Evolutionary conservation across 805 yeast species (phyloP).

Genomic region (Clavispora fructus): DNA sequence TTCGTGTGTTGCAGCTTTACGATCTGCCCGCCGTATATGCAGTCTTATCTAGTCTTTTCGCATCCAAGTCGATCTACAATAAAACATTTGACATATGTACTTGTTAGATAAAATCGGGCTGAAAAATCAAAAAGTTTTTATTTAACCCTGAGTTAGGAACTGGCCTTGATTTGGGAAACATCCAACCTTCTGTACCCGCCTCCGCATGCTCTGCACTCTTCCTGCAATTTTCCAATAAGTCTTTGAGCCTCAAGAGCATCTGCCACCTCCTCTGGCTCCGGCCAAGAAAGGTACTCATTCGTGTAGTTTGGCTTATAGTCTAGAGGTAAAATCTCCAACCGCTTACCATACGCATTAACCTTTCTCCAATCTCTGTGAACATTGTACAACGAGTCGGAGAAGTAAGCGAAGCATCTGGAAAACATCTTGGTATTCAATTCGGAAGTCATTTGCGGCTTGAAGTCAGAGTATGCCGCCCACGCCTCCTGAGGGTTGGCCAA

Average conservation of each 20-base stretch:
- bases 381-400: slow-evolving; percentile 46
- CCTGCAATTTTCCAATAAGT: slow-evolving; percentile 43
- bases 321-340: slow-evolving; percentile 46
- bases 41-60: no score
- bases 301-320: slow-evolving; percentile 47
- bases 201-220: slow-evolving; percentile 41
- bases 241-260: slow-evolving; percentile 47
- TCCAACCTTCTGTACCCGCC: slow-evolving; percentile 42
- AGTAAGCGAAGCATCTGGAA: slow-evolving; percentile 52
- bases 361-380: slow-evolving; percentile 55
- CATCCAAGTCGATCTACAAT: no score
- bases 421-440: slow-evolving; percentile 41
- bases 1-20: no score
- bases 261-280: slow-evolving; percentile 41
- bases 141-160: neutral
- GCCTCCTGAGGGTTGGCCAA: slow-evolving; percentile 40
- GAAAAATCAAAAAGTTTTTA: neutral
- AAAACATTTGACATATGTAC: no score
- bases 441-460: slow-evolving; percentile 44
- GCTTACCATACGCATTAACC: slow-evolving; percentile 51
- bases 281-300: slow-evolving; percentile 47
- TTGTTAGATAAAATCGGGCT: no score
- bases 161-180: neutral
- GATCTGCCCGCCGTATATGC: no score
- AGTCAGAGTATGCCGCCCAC: slow-evolving; percentile 40